A percentile compares a stretch with the other conserved stretches of the same genome.
These are phyloP conservation scores for Alternaria sp. DNA, from an alignment of 2,329 filamentous ascomycete species.

Conservation along the genomic window DNA sequence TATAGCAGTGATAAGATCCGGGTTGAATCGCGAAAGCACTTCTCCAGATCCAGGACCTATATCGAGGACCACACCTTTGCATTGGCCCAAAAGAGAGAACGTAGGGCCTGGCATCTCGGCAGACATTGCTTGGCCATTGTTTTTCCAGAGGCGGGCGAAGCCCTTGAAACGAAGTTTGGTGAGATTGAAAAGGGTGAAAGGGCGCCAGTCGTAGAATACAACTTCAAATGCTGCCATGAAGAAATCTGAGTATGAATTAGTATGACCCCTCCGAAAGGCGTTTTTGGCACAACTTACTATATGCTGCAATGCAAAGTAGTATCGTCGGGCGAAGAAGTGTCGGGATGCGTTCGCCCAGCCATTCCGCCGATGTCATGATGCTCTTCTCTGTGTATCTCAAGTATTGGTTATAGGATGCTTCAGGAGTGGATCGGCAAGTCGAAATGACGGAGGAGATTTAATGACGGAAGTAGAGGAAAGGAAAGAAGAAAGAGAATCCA, in stretches of 20 bases:
- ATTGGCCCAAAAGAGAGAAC: conserved; percentile 35
- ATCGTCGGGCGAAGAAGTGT: conserved; percentile 40
- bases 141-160: conserved; percentile 48
- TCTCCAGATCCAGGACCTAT: conserved; percentile 61
- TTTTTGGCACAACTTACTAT: conserved; percentile 29
- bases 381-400: neutral
- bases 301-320: conserved; percentile 35
- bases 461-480: neutral
- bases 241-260: conserved; percentile 37
- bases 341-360: conserved; percentile 31
- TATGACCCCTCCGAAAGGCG: no score
- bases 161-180: conserved; percentile 41
- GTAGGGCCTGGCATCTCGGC: conserved; percentile 46
- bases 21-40: conserved; percentile 57
- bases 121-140: conserved; percentile 49
- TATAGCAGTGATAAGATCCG: conserved; percentile 55
- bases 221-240: conserved; percentile 45
- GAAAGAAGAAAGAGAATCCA: neutral
- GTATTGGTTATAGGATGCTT: neutral
- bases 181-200: conserved; percentile 39
- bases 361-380: conserved; percentile 22
- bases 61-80: conserved; percentile 49
- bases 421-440: neutral
- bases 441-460: neutral
- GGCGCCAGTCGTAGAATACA: conserved; percentile 38